Evolutionary conservation across 108 stramenopile genomes (phyloP).

Genomic region (Nitzschia sp.): DNA sequence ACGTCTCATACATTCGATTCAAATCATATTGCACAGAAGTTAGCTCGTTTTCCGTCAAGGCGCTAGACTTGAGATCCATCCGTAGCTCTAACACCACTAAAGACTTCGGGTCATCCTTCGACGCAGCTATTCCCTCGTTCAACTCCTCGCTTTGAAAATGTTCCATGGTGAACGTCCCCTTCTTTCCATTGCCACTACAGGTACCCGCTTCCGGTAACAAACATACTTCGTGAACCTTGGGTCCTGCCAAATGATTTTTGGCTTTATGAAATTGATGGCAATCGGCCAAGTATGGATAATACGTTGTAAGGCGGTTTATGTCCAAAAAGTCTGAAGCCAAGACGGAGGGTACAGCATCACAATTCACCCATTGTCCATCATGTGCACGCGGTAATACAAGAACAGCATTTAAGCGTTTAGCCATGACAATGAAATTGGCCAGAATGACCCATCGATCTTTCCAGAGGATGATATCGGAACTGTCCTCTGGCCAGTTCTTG

Average conservation of each 20-base stretch:
- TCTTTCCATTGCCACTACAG: too few species aligned
- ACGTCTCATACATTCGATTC: too few species aligned
- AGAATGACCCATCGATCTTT: background rate
- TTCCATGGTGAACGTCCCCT: too few species aligned
- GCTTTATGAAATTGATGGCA: background rate
- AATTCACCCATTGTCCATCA: background rate
- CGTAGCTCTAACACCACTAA: too few species aligned
- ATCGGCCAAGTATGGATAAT: background rate
- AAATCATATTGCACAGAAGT: too few species aligned
- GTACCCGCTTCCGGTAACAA: background rate
- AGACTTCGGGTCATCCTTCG: too few species aligned
- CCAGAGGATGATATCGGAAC: background rate
- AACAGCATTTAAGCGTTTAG: slow-evolving; percentile 11
- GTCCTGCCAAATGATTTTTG: slow-evolving; percentile 8
- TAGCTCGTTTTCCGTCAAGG: too few species aligned
- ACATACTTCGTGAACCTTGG: slow-evolving; percentile 3
- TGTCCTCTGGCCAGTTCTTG: background rate
- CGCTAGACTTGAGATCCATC: too few species aligned
- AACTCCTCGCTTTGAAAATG: too few species aligned
- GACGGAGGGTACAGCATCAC: background rate
- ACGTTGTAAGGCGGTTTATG: background rate
- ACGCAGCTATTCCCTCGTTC: too few species aligned
- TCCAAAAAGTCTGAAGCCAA: background rate
- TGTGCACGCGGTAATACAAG: background rate
- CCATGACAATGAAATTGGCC: slow-evolving; percentile 12